Conservation (phyloP, 2,329 filamentous ascomycete species). For the Alternaria triticimaculans region DNA sequence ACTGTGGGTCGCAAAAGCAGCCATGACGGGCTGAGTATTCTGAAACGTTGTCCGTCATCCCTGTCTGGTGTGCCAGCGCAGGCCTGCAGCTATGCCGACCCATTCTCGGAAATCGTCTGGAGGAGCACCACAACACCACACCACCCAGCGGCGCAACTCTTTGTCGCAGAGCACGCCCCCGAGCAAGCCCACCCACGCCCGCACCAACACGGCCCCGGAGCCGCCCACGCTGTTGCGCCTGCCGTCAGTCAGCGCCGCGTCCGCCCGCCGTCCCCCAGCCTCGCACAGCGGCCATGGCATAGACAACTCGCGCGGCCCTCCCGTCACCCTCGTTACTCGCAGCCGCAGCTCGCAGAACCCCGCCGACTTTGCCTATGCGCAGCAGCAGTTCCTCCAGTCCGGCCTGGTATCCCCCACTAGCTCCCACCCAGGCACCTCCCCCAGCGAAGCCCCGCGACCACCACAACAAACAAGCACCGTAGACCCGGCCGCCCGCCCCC, state of each 20-base stretch:
- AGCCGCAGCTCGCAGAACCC: constrained; percentile 32
- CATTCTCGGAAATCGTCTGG: constrained; percentile 24
- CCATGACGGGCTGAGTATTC: constrained; percentile 28
- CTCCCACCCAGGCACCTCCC: constrained; percentile 12
- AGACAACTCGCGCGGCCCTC: constrained; percentile 58
- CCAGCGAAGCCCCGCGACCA: constrained; percentile 25
- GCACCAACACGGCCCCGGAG: constrained; percentile 33
- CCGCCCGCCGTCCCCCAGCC: constrained; percentile 53
- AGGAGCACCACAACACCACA: constrained; percentile 18
- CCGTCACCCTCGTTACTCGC: constrained; percentile 57
- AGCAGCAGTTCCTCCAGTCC: constrained; percentile 34
- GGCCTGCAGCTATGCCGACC: constrained; percentile 22
- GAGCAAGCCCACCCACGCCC: constrained; percentile 22
- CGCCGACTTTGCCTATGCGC: constrained; percentile 35
- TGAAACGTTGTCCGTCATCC: constrained; percentile 23
- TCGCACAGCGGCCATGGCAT: constrained; percentile 59
- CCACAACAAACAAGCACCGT: constrained; percentile 1
- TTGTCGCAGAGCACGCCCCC: constrained; percentile 21
- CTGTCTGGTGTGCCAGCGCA: constrained; percentile 29
- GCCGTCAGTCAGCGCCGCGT: constrained; percentile 34
- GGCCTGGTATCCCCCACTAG: constrained; percentile 34
- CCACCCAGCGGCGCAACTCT: constrained; percentile 7
- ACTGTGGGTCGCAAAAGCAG: constrained; percentile 25
- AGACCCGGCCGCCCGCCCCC: neutral
- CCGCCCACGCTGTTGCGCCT: constrained; percentile 40